phyloP scores from a whole-genome alignment of 768 basidiomycete genomes.

The Exsudoporus frostii region DNA sequence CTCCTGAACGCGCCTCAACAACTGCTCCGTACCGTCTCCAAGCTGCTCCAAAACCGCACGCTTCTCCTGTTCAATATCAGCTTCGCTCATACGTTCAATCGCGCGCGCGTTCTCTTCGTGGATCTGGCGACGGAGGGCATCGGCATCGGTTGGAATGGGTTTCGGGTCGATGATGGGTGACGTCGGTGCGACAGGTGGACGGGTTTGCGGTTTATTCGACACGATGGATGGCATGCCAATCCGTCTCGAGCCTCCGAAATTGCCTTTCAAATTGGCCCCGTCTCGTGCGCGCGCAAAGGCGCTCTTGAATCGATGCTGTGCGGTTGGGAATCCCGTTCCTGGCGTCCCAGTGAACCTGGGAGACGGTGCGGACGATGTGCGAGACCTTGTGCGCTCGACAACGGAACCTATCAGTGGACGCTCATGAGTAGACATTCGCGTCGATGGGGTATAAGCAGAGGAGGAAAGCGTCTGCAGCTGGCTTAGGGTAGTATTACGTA shows the following conservation, averaged over 20 bases:
- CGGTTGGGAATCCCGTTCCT: conserved; percentile 57
- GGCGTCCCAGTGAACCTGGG: conserved; percentile 16
- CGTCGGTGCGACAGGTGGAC: background rate
- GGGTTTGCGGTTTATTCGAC: conserved; percentile 16
- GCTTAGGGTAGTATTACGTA: conserved; percentile 15
- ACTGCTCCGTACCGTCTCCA: conserved; percentile 60
- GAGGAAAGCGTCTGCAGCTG: background rate
- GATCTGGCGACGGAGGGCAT: conserved; percentile 54
- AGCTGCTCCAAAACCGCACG: conserved; percentile 68
- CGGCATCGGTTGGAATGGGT: conserved; percentile 23
- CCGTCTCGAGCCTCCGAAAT: conserved; percentile 19
- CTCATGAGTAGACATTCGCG: conserved; percentile 23
- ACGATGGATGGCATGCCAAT: conserved; percentile 23
- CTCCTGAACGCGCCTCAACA: conserved; percentile 43
- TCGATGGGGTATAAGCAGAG: background rate
- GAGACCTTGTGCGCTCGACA: conserved; percentile 38
- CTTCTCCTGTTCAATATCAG: conserved; percentile 64
- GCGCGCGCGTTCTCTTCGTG: conserved; percentile 62
- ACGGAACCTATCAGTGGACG: conserved; percentile 43
- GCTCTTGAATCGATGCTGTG: conserved; percentile 61
- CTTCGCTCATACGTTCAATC: conserved; percentile 66
- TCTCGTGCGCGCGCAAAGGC: conserved; percentile 54
- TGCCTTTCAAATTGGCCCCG: conserved; percentile 15
- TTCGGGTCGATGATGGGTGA: conserved; percentile 6
- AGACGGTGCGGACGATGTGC: conserved; percentile 24